Base-by-base conservation (phyloP, 2,329 filamentous ascomycete genomes). In the Colletotrichum tamarilloi region DNA sequence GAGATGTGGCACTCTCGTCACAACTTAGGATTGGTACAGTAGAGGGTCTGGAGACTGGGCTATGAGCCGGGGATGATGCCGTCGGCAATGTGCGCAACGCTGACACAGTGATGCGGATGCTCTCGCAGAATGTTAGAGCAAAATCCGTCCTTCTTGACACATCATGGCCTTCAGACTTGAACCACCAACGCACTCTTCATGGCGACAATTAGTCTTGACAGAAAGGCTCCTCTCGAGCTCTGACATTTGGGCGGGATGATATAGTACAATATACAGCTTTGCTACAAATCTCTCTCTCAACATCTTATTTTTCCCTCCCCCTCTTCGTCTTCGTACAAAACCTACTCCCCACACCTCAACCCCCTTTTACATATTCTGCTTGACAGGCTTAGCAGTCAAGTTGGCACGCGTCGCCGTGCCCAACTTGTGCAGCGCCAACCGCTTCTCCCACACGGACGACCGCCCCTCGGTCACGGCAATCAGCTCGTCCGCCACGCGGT, bases 391-490 rank as follows among this genome's bases (percentile, higher is more conserved):
- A n/a, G 79, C 83, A 42, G 77, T 83, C 78, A 92, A 77, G 80
- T 98, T 98, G 42, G 93, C 92, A 84, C 97, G 90, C 30, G 93
- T 90, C 32, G 91, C 89, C 46, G 95, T 94, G 75, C 91, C 95
- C 77, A 92, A 84, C 89, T 95, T 97, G 85, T 99, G 97, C 68
- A 97, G 85, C 75, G 87, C 84, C 76, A 89, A 88, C 77, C 97
- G 89, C 87, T 91, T 92, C 55, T 97, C 95, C 97, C 97, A 99
- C 59, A 95, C 92, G 28, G 84, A 81, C 76, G 95, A 97, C 78
- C 90, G 90, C 38, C 97, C 97, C 87, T 98, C 95, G 11, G 97
- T 92, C 30, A 98, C 93, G 46, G 93, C 89, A 67, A 98, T 88
- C 73, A 98, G 86, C 88, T 98, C 96, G 80, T 96, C 92, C 1